Conservation (phyloP, 2,329 filamentous ascomycete species). For the Phoma sp. region DNA sequence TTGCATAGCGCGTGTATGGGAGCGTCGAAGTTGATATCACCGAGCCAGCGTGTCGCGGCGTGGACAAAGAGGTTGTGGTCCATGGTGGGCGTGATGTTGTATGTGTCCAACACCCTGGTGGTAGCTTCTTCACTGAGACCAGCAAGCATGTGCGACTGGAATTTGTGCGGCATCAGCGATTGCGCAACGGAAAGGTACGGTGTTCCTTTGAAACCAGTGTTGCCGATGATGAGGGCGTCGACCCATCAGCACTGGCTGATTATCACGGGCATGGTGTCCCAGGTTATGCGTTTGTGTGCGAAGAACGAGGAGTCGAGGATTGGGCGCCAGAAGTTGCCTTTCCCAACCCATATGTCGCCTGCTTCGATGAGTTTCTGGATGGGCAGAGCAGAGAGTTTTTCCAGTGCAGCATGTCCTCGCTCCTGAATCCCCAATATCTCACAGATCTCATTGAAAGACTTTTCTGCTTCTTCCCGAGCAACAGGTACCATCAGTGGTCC, state of each 20-base stretch:
- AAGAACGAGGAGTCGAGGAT: not conserved
- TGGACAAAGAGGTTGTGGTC: slow-evolving; percentile 50
- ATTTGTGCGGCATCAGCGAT: too few species aligned
- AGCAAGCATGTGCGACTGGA: too few species aligned
- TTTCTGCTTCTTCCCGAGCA: not conserved
- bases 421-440: not conserved
- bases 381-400: not conserved
- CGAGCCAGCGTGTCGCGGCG: slow-evolving; percentile 49
- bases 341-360: not conserved
- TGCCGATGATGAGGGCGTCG: not conserved
- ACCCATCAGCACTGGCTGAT: not conserved
- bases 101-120: slow-evolving; percentile 43
- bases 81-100: slow-evolving; percentile 45
- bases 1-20: slow-evolving; percentile 21
- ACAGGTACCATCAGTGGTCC: slow-evolving; percentile 14
- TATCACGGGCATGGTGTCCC: not conserved
- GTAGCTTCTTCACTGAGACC: too few species aligned
- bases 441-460: not conserved
- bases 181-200: too few species aligned
- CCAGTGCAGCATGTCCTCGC: not conserved
- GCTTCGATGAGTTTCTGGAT: not conserved
- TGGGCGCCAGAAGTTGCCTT: not conserved
- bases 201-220: not conserved
- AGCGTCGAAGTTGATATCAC: slow-evolving; percentile 55
- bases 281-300: not conserved